These are phyloP conservation scores for Rhodomyrtus psidioides DNA, from an alignment of 441 rosid species.

Conservation along the genomic window DNA sequence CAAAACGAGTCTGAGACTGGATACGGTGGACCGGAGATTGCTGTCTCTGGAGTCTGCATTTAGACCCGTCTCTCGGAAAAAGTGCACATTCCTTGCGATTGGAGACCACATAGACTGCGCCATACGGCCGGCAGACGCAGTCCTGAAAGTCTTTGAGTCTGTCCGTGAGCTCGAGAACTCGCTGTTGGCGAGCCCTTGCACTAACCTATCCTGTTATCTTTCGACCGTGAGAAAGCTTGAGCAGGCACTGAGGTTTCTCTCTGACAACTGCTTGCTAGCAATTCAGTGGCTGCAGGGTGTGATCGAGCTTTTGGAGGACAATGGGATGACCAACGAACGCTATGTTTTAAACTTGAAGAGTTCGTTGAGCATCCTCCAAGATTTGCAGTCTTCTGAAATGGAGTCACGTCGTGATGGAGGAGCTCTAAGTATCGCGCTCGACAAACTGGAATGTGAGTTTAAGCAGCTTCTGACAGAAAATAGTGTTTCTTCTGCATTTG, in stretches of 20 bases:
- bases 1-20: conserved; percentile 33
- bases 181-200: conserved; percentile 21
- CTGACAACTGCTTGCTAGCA: conserved; percentile 54
- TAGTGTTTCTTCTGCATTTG: conserved; percentile 1
- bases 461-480: conserved; percentile 32
- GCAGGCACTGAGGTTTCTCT: conserved; percentile 53
- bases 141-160: conserved; percentile 33
- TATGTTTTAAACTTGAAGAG: conserved; percentile 30
- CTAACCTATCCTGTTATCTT: conserved; percentile 29
- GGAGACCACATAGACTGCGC: conserved; percentile 44
- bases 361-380: conserved; percentile 27
- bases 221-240: conserved; percentile 40
- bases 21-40: conserved; percentile 23
- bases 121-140: conserved; percentile 50
- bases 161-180: conserved; percentile 44
- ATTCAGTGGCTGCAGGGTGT: conserved; percentile 61
- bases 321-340: conserved; percentile 17
- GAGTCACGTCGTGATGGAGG: conserved; percentile 35
- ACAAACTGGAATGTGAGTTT: conserved; percentile 47
- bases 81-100: conserved; percentile 26
- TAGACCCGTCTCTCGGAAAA: conserved; percentile 10
- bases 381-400: conserved; percentile 26
- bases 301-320: conserved; percentile 32
- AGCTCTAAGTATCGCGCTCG: conserved; percentile 28
- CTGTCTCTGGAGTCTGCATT: conserved; percentile 30